Percentiles rank a stretch among this genome's conserved stretches.
Conservation (phyloP, 2,329 filamentous ascomycete species). For the Shiraia sp. region DNA sequence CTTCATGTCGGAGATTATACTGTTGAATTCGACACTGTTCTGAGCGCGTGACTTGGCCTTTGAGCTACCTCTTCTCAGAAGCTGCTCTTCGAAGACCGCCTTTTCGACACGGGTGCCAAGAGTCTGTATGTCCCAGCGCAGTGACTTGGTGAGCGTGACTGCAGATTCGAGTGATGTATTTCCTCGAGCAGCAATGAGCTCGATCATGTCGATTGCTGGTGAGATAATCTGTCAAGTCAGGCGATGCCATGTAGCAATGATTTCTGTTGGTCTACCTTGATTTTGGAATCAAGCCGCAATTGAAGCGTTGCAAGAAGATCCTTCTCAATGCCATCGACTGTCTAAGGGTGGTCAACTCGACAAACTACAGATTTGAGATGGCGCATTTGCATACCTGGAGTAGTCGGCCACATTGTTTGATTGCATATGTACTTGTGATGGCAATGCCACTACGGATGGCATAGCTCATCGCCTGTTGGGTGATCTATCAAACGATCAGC, state of each 20-base stretch:
- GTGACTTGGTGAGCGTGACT: constrained; percentile 76
- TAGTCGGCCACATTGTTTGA: constrained; percentile 77
- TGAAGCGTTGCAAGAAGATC: constrained; percentile 75
- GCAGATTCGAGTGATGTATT: constrained; percentile 84
- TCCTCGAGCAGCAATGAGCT: constrained; percentile 79
- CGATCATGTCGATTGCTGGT: constrained; percentile 88
- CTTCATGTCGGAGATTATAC: constrained; percentile 76
- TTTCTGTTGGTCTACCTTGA: constrained; percentile 61
- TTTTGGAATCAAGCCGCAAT: constrained; percentile 78
- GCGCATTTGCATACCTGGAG: constrained; percentile 45
- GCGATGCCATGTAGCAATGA: too few relatives aligned
- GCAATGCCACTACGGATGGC: constrained; percentile 84
- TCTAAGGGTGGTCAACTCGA: constrained; percentile 9
- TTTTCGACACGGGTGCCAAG: constrained; percentile 75
- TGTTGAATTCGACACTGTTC: constrained; percentile 66
- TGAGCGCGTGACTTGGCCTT: constrained; percentile 57
- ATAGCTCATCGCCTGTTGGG: constrained; percentile 86
- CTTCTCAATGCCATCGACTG: constrained; percentile 69
- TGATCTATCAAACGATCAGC: constrained; percentile 54
- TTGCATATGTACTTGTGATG: constrained; percentile 82
- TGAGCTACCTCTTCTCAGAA: constrained; percentile 48
- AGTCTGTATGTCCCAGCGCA: constrained; percentile 80
- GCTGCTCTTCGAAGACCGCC: constrained; percentile 67
- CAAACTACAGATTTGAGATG: constrained; percentile 22
- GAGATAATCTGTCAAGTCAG: constrained; percentile 69